These are phyloP conservation scores for Chaetomidium leptoderma DNA, from an alignment of 495 filamentous ascomycete genomes.

Conservation along the genomic window DNA sequence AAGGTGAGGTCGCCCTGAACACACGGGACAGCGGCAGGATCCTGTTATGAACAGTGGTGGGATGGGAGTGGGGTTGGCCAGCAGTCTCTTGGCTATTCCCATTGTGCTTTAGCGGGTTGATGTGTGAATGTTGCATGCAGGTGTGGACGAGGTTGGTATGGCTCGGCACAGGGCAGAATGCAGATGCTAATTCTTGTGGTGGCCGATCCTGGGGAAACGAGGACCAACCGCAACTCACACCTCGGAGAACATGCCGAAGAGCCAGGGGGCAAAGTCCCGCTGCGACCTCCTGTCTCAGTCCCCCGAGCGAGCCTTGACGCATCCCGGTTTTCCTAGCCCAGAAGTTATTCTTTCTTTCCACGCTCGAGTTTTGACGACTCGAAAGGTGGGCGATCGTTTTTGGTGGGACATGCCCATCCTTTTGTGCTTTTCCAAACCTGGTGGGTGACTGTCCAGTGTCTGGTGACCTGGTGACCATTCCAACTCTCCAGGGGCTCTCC, in stretches of 20 bases:
- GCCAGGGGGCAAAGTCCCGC: no score
- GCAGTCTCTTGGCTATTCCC: conserved; percentile 1
- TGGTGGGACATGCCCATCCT: neutral
- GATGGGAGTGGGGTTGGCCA: neutral
- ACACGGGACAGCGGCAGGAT: neutral
- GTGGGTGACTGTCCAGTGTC: no score
- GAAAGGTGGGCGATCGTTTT: neutral
- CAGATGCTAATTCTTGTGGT: neutral
- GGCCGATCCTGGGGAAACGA: neutral
- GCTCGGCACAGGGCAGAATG: neutral
- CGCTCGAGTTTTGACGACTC: neutral
- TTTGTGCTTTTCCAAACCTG: neutral
- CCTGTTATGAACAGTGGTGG: neutral
- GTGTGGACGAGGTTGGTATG: neutral
- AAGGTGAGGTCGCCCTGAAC: conserved; percentile 3
- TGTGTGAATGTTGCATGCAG: conserved; percentile 1
- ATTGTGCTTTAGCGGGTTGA: conserved; percentile 7
- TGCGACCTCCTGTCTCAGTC: no score
- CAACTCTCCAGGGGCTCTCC: no score
- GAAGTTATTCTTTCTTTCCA: neutral
- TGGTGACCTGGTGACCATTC: no score
- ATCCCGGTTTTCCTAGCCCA: no score
- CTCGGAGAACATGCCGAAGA: no score
- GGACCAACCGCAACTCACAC: neutral
- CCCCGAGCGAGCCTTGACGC: no score